phyloP scores from a whole-genome alignment of 768 basidiomycete genomes.

The Lentinula guzmanii region DNA sequence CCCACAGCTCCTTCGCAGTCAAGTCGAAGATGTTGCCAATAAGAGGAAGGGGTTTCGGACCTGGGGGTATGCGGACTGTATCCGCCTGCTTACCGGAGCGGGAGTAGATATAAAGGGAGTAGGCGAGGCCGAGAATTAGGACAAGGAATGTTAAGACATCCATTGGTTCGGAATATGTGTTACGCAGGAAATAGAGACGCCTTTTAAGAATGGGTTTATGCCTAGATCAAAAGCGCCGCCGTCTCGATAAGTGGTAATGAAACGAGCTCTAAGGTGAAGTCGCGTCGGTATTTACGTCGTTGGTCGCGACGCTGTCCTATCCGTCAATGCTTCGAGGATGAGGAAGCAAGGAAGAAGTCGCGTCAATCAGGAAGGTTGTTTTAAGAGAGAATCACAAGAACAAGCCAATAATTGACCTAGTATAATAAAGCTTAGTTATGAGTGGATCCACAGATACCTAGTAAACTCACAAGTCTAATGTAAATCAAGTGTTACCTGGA shows the following conservation, averaged over 20 bases:
- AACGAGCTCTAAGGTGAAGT: not conserved
- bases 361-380: not conserved
- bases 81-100: not conserved
- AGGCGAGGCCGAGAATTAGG: not conserved
- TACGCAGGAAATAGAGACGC: not conserved
- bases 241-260: not conserved
- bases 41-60: slow-evolving; percentile 38
- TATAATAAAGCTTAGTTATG: not conserved
- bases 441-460: no score
- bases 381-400: not conserved
- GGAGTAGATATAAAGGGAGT: not conserved
- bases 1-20: slow-evolving; percentile 15
- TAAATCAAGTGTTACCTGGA: no score
- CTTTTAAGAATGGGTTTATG: not conserved
- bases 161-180: not conserved
- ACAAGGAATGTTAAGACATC: slow-evolving; percentile 15
- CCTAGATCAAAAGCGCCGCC: not conserved
- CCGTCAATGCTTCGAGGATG: not conserved
- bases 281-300: slow-evolving; percentile 6
- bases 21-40: slow-evolving; percentile 32
- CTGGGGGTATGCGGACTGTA: slow-evolving; percentile 22
- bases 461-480: no score
- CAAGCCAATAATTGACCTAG: not conserved
- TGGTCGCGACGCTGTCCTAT: not conserved
- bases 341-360: not conserved